A percentile compares a stretch with the other conserved stretches of the same genome.
Evolutionary conservation across 805 yeast genomes (phyloP).

Genomic region (Candida corydali): DNA sequence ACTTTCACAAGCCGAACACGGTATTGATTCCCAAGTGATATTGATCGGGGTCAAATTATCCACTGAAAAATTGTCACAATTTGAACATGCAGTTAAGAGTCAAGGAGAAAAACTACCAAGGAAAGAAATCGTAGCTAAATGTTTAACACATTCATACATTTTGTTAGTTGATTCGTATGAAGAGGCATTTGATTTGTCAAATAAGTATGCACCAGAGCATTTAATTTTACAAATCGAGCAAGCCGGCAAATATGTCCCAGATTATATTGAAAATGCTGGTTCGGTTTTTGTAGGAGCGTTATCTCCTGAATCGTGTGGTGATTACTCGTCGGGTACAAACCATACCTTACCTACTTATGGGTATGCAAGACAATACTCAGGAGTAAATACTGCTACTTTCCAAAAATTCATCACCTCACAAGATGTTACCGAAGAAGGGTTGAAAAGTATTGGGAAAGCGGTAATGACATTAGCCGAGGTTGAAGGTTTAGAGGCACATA

Average conservation of each 20-base stretch:
- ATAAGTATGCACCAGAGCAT: constrained; percentile 96
- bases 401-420: constrained; percentile 94
- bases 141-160: constrained; percentile 88
- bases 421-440: constrained; percentile 80
- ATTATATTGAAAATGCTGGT: constrained; percentile 85
- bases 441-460: constrained; percentile 87
- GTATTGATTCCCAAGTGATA: constrained; percentile 95
- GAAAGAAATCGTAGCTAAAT: constrained; percentile 86
- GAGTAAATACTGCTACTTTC: constrained; percentile 94
- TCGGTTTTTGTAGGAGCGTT: constrained; percentile 94
- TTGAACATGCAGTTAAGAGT: constrained; percentile 76
- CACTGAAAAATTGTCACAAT: constrained; percentile 52
- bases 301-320: constrained; percentile 98
- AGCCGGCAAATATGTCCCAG: constrained; percentile 67
- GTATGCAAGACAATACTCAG: constrained; percentile 94
- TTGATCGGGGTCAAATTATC: constrained; percentile 76
- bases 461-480: constrained; percentile 94
- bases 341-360: constrained; percentile 99
- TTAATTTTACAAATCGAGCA: constrained; percentile 84
- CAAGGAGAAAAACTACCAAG: constrained; percentile 88
- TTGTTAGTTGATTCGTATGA: constrained; percentile 64
- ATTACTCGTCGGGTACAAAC: constrained; percentile 96
- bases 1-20: constrained; percentile 98
- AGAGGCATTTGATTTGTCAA: constrained; percentile 83
- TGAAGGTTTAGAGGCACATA: constrained; percentile 96